phyloP scores from a whole-genome alignment of 352 stramenopile species.

The Pythium rishiriense region DNA sequence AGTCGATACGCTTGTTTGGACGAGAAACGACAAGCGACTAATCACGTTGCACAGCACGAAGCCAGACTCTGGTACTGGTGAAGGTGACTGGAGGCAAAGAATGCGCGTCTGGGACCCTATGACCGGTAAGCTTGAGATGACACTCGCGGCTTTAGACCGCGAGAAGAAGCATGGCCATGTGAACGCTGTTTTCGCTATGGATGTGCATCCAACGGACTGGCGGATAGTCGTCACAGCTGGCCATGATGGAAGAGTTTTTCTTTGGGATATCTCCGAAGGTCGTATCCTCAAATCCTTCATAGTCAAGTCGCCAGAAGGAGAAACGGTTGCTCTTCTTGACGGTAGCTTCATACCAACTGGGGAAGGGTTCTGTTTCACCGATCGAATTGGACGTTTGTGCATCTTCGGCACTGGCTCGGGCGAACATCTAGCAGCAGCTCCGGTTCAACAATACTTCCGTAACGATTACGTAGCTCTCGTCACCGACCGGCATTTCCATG shows the following conservation, averaged over 20 bases:
- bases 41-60: constrained; percentile 48
- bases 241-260: constrained; percentile 53
- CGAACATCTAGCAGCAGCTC: constrained; percentile 31
- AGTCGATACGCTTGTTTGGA: constrained; percentile 43
- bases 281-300: constrained; percentile 35
- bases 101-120: constrained; percentile 43
- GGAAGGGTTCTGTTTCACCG: constrained; percentile 49
- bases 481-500: constrained; percentile 87
- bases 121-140: constrained; percentile 32
- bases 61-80: constrained; percentile 25
- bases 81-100: constrained; percentile 34
- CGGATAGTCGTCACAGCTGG: constrained; percentile 52
- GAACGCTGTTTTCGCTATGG: constrained; percentile 56
- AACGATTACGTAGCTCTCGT: constrained; percentile 90
- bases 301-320: constrained; percentile 33
- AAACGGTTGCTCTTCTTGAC: constrained; percentile 45
- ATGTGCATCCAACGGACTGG: constrained; percentile 48
- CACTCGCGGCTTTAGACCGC: constrained; percentile 31
- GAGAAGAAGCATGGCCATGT: constrained; percentile 37
- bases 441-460: constrained; percentile 80
- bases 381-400: constrained; percentile 48
- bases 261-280: constrained; percentile 57
- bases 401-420: constrained; percentile 55
- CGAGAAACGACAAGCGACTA: constrained; percentile 29
- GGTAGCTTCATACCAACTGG: constrained; percentile 41